These are phyloP conservation scores for Hansenula lynferdii DNA, from an alignment of 1,139 yeast genomes.

Conservation along the genomic window DNA sequence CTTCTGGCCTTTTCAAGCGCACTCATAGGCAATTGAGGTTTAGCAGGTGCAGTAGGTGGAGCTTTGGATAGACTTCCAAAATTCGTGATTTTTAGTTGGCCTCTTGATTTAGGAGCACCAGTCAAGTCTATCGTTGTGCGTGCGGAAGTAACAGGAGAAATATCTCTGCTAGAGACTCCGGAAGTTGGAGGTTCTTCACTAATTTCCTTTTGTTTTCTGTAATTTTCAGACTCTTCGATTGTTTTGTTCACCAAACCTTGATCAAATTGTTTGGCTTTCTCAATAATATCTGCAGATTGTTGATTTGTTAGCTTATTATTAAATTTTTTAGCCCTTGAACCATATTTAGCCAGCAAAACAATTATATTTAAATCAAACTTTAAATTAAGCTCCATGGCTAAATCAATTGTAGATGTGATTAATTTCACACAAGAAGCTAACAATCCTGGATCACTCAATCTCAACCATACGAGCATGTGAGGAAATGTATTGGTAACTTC, in stretches of 20 bases:
- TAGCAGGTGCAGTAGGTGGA: conserved; percentile 39
- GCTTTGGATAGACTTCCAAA: conserved; percentile 39
- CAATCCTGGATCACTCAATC: conserved; percentile 74
- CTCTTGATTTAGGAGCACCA: conserved; percentile 24
- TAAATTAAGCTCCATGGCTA: conserved; percentile 51
- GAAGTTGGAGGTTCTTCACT: conserved; percentile 3
- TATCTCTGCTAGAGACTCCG: conserved; percentile 3
- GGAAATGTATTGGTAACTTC: conserved; percentile 42
- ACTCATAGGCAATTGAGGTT: conserved; percentile 30
- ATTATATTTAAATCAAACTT: conserved; percentile 45
- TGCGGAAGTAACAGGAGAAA: conserved; percentile 3
- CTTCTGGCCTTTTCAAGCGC: conserved; percentile 36
- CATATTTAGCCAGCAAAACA: conserved; percentile 53
- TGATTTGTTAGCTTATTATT: conserved; percentile 58
- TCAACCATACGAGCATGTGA: conserved; percentile 70
- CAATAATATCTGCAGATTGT: conserved; percentile 53
- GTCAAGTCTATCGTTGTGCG: conserved; percentile 3
- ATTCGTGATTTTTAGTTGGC: conserved; percentile 45
- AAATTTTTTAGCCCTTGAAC: conserved; percentile 58
- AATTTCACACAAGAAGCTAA: conserved; percentile 70
- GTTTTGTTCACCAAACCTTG: conserved; percentile 46
- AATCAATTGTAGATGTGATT: conserved; percentile 60
- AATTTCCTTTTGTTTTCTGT: conserved; percentile 26
- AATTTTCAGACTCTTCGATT: conserved; percentile 40
- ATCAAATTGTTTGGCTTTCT: conserved; percentile 54